Base-by-base conservation (phyloP, 2,329 filamentous ascomycete species). In the Fusarium kyushuense region DNA sequence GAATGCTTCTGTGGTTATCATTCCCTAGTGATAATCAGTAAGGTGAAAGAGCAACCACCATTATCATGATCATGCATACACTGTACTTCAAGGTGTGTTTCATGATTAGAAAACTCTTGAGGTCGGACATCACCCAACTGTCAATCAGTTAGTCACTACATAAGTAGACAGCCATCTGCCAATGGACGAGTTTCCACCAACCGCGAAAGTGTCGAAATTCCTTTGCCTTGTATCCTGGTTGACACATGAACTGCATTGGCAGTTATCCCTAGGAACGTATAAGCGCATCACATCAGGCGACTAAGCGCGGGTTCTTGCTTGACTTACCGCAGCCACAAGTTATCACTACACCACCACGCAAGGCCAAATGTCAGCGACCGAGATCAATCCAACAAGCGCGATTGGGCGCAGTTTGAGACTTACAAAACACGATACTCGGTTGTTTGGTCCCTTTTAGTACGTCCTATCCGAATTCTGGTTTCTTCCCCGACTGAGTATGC, bases 1-100 rank as follows among this genome's bases (percentile, higher is more conserved):
- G 96, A 25, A 82, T 78, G 78, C 92, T 94, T 43, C 82, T 75
- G 76, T 97, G 94, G 2, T 83, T 83, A 75, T 92, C 90, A 62
- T 85, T 84, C 90, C 90, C 90, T 92, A n/a, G 16, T 9, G n/a
- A 53, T 13, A 43, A 32, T 63, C 58, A 70, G 61, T 46, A 33
- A 49, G 21, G 6, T 54, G 19, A 43, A 52, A 23, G 16, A 19
- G 5, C n/a, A 33, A 25, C 3, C 6, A 13, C 25, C n/a, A 30
- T 21, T 19, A 12, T 52, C 11, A 13, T 53, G 11, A 17, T 41
- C 5, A 30, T 30, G 40, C 70, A 58, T 75, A 81, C 79, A 82
- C 43, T 75, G 63, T 12, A 82, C 70, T 27, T 76, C 72, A 9
- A 82, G 71, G 3, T 65, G 41, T 13, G 73, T 75, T 27, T 73